A percentile compares a stretch with the other conserved stretches of the same genome.
These are phyloP conservation scores for Vickermania spadyakhi DNA, from an alignment of 208 protist genomes.

Conservation along the genomic window DNA sequence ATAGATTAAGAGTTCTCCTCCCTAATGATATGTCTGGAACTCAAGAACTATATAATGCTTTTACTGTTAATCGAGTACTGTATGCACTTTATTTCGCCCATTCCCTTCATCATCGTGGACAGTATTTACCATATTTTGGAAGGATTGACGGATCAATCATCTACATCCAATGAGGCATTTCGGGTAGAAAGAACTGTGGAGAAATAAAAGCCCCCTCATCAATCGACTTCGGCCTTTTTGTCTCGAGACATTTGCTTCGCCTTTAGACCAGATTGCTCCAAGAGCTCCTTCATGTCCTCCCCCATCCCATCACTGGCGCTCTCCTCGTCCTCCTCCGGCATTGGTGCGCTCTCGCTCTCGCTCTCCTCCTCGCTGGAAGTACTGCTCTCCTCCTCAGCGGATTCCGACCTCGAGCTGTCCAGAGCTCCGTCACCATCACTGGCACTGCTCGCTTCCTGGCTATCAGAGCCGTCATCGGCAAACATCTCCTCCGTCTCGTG, in stretches of 20 bases:
- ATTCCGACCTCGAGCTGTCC: not conserved
- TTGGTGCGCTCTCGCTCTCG: slow-evolving; percentile 7
- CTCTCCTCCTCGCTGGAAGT: slow-evolving; percentile 6
- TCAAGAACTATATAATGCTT: no score
- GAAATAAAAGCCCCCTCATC: no score
- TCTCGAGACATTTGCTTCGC: not conserved
- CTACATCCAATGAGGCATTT: no score
- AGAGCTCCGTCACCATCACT: not conserved
- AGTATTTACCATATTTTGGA: no score
- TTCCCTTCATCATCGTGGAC: no score
- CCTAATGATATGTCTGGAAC: no score
- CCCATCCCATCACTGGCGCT: slow-evolving; percentile 29
- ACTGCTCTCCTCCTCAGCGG: slow-evolving; percentile 13
- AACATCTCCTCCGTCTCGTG: not conserved
- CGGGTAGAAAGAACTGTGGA: no score
- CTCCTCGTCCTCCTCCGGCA: slow-evolving; percentile 19
- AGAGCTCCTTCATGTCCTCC: slow-evolving; percentile 14
- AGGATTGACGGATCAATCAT: no score
- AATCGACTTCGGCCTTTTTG: not conserved
- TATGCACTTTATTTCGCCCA: no score
- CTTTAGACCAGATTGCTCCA: no score
- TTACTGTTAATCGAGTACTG: no score
- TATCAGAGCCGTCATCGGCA: not conserved
- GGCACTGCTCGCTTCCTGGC: not conserved
- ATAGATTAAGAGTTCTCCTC: no score